A percentile compares a stretch with the other conserved stretches of the same genome.
These are phyloP conservation scores for Claviceps sp. DNA, from an alignment of 2,329 filamentous ascomycete species.

Conservation along the genomic window DNA sequence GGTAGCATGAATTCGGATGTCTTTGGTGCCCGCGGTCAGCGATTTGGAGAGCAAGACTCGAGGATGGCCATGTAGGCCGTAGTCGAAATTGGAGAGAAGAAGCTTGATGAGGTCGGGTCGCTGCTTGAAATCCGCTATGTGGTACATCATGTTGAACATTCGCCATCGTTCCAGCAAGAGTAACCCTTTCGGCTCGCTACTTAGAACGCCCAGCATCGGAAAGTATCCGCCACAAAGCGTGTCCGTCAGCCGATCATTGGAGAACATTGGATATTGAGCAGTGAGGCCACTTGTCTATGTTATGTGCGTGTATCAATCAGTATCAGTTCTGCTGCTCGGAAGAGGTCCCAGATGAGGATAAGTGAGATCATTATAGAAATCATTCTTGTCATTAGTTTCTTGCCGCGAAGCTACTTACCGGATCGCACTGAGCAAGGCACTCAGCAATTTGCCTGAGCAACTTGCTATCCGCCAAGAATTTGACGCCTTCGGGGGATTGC, in stretches of 20 bases:
- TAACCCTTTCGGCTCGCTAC: conserved; percentile 67
- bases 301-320: neutral
- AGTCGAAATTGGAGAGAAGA: conserved; percentile 84
- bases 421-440: conserved; percentile 88
- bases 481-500: conserved; percentile 71
- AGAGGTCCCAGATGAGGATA: neutral
- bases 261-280: conserved; percentile 80
- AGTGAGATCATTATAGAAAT: neutral
- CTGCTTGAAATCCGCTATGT: conserved; percentile 84
- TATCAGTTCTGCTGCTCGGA: conserved; percentile 7
- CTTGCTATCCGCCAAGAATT: conserved; percentile 83
- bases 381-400: neutral
- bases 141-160: conserved; percentile 99
- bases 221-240: conserved; percentile 91
- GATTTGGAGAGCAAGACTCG: conserved; percentile 88
- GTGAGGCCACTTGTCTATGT: conserved; percentile 54
- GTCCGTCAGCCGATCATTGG: conserved; percentile 67
- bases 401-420: conserved; percentile 35
- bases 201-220: conserved; percentile 77
- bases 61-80: conserved; percentile 75
- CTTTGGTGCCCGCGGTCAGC: conserved; percentile 78
- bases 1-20: conserved; percentile 82
- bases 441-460: conserved; percentile 86
- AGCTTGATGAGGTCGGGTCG: conserved; percentile 84
- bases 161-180: conserved; percentile 91